Conservation (phyloP, 2,329 filamentous ascomycete genomes). For the Venturia effusa region DNA sequence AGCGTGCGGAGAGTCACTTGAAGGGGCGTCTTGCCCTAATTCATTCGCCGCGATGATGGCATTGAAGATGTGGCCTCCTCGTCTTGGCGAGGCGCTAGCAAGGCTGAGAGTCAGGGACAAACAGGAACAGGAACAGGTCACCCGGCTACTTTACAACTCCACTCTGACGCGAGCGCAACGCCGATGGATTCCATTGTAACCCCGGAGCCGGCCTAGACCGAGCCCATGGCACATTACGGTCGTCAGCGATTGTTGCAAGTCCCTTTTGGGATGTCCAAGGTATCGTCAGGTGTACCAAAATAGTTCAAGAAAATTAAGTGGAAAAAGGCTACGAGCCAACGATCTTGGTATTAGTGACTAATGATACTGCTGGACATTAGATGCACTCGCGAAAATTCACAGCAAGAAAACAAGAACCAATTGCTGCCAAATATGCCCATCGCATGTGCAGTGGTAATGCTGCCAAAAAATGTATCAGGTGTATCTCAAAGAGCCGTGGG, state of each 20-base stretch:
- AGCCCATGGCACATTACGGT: too few species aligned
- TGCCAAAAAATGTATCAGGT: constrained; percentile 1
- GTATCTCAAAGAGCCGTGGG: background rate
- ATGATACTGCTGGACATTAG: background rate
- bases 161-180: too few species aligned
- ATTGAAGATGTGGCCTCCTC: background rate
- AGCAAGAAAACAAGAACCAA: background rate
- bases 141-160: too few species aligned
- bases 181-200: too few species aligned
- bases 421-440: background rate
- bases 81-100: background rate
- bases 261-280: too few species aligned
- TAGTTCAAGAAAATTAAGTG: too few species aligned
- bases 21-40: background rate
- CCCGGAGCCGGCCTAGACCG: too few species aligned
- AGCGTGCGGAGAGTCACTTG: background rate
- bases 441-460: background rate
- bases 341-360: background rate
- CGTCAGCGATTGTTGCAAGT: too few species aligned
- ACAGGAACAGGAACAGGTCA: background rate
- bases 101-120: background rate
- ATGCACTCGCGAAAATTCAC: background rate
- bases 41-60: background rate
- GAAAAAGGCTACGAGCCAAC: background rate
- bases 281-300: too few species aligned